Evolutionary conservation across 805 yeast species (phyloP).

Genomic region (Starmerella cellae): DNA sequence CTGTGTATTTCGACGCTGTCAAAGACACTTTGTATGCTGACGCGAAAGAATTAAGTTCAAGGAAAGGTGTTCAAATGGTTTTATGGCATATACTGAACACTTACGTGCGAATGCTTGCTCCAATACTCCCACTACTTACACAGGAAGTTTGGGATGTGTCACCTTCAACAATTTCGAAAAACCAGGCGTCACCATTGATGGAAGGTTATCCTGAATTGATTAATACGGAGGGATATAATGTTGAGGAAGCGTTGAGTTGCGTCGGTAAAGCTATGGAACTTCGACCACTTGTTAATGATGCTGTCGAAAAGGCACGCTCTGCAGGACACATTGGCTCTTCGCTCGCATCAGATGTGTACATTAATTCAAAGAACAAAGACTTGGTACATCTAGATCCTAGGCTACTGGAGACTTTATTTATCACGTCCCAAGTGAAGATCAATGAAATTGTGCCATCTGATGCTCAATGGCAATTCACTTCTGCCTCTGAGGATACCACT

Average conservation of each 20-base stretch:
- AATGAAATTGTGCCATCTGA: constrained; percentile 18
- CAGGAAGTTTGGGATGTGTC: constrained; percentile 77
- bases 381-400: constrained; percentile 25
- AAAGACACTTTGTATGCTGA: constrained; percentile 82
- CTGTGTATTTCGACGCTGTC: constrained; percentile 72
- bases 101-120: constrained; percentile 58
- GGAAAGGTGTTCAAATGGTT: constrained; percentile 56
- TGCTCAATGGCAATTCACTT: constrained; percentile 25
- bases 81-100: constrained; percentile 41
- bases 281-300: constrained; percentile 37
- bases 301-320: constrained; percentile 45
- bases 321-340: constrained; percentile 38
- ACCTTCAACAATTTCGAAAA: constrained; percentile 27
- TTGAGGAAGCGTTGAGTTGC: not conserved
- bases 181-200: constrained; percentile 17
- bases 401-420: constrained; percentile 44
- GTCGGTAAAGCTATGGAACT: constrained; percentile 33
- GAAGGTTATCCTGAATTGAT: constrained; percentile 29
- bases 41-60: constrained; percentile 31
- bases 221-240: not conserved
- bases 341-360: constrained; percentile 41
- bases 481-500: constrained; percentile 25
- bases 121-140: constrained; percentile 68
- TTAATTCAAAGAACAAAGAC: constrained; percentile 21
- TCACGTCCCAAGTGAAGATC: constrained; percentile 48